These are phyloP conservation scores for Solanum chilense DNA, from an alignment of 257 asterid genomes.

Conservation along the genomic window DNA sequence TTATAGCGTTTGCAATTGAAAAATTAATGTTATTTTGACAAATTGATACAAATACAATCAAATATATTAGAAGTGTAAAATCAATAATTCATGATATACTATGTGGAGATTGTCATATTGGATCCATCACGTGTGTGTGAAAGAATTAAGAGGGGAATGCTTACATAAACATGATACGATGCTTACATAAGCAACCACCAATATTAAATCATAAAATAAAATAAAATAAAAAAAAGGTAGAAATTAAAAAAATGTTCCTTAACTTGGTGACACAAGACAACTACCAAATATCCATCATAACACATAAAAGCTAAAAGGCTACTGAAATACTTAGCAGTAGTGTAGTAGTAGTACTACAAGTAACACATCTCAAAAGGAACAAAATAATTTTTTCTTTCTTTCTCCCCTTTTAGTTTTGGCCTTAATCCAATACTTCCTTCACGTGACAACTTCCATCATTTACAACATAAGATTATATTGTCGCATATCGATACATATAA, in stretches of 20 bases:
- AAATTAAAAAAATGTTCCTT: conserved; percentile 12
- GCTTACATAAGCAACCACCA: conserved; percentile 66
- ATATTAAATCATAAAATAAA: neutral
- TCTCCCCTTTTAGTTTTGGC: neutral
- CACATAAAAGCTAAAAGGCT: conserved; percentile 35
- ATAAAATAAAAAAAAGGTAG: too few species aligned
- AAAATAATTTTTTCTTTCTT: neutral
- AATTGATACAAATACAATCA: neutral
- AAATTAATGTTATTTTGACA: neutral
- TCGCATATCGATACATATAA: neutral
- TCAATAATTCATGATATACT: neutral
- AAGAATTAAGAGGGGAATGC: neutral
- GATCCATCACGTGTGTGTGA: neutral
- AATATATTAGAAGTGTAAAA: neutral
- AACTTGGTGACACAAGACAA: conserved; percentile 52
- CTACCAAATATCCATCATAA: conserved; percentile 49
- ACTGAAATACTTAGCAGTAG: conserved; percentile 7
- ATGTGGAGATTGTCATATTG: neutral
- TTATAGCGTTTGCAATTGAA: neutral
- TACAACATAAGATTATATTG: neutral
- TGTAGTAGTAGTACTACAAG: neutral
- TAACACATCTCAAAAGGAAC: neutral
- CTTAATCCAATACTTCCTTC: neutral
- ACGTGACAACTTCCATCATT: neutral
- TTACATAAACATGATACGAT: conserved; percentile 65